Base-by-base conservation (phyloP, 306 rosid species). In the Lablab purpureus region DNA sequence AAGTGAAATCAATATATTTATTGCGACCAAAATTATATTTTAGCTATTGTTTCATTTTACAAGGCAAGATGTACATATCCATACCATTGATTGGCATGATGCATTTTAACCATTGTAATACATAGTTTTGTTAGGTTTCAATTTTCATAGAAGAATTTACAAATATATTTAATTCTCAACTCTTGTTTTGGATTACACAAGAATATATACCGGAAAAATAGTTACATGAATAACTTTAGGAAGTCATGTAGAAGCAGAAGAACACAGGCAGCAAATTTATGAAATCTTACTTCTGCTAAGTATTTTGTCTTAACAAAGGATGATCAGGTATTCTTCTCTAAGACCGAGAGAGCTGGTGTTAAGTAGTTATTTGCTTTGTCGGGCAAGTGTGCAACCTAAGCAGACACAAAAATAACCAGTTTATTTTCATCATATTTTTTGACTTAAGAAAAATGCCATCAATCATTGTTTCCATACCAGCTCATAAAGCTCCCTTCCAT, bases 331-430 rank as follows among this genome's bases (percentile, higher is more conserved):
- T 95, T 95, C 91, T 92, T 95, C 88, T 95, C 98, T 37, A 95
- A 79, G 82, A 87, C 97, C 7, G 98, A 92, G 7, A 95, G 88
- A 54, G 99, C 98, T 12, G 99, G 99, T 12, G 98, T 85, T 88
- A 95, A 77, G 83, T 95, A 95, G 88, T 95, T 95, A 82, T 95
- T 95, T 78, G 99, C 99, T 90, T 95, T 92, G 89, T 95, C 98
- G 2, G 98, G 99, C 90, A 92, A 86, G 88, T 95, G 98, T 15
- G 98, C 99, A 32, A 95, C 98, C 99, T 95, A 89, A 80, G 74
- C 46, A 75, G 25, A 67, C 67, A 71, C 68, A 85, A 52, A 60
- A 65, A 65, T 54, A 36, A 69, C 30, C 37, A 77, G 68, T 74
- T 74, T 76, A 4, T 17, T 67, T 78, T 64, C 49, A 18, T 23